Percentiles rank a stretch among this genome's conserved stretches.
phyloP scores from a whole-genome alignment of 768 basidiomycete genomes.

The Agaricus blazei region DNA sequence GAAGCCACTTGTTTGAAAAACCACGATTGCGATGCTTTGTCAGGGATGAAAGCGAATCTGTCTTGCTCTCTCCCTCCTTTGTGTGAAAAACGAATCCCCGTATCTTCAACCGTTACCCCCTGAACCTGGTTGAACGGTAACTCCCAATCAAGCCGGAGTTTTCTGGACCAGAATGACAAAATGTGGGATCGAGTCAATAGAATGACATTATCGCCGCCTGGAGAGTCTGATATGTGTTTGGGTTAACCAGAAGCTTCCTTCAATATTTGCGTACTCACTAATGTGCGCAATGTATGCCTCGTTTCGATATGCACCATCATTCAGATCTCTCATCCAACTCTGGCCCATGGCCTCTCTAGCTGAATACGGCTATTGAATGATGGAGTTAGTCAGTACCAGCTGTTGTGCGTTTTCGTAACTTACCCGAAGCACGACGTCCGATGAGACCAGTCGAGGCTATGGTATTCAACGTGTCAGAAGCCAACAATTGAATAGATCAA shows the following conservation, averaged over 20 bases:
- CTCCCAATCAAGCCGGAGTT: slow-evolving; percentile 87
- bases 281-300: slow-evolving; percentile 92
- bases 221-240: slow-evolving; percentile 45
- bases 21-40: slow-evolving; percentile 72
- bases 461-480: neutral
- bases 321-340: slow-evolving; percentile 94
- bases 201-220: slow-evolving; percentile 75
- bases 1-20: slow-evolving; percentile 74
- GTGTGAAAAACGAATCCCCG: slow-evolving; percentile 83
- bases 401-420: slow-evolving; percentile 21
- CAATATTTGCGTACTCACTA: slow-evolving; percentile 40
- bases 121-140: slow-evolving; percentile 82
- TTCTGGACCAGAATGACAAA: slow-evolving; percentile 81
- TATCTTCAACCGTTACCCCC: slow-evolving; percentile 86
- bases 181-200: slow-evolving; percentile 76
- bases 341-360: slow-evolving; percentile 89
- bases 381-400: neutral
- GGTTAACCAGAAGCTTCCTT: slow-evolving; percentile 1
- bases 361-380: slow-evolving; percentile 66
- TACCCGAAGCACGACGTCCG: slow-evolving; percentile 85
- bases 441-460: slow-evolving; percentile 79
- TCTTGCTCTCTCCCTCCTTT: slow-evolving; percentile 72
- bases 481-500: neutral
- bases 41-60: slow-evolving; percentile 71
- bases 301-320: slow-evolving; percentile 78